These are phyloP conservation scores for Aspergillus sp. DNA, from an alignment of 2,329 filamentous ascomycete genomes.

Conservation along the genomic window DNA sequence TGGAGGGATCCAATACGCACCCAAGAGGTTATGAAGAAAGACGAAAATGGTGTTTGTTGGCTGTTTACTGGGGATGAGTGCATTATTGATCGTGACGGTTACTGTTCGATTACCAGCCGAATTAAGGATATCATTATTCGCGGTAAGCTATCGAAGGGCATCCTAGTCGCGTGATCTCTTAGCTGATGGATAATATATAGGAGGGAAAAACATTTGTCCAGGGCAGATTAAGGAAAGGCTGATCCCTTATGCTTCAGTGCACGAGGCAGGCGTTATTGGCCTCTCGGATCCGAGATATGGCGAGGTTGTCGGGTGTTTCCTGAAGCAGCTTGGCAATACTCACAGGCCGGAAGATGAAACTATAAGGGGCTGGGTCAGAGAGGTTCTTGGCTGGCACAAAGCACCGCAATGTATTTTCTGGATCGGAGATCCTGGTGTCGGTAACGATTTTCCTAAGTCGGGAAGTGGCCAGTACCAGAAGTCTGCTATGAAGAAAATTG, in stretches of 20 bases:
- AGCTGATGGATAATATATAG: conserved; percentile 27
- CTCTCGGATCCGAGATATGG: conserved; percentile 61
- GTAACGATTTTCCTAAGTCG: conserved; percentile 53
- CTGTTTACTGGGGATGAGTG: conserved; percentile 57
- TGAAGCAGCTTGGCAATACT: conserved; percentile 14
- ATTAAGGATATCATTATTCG: conserved; percentile 75
- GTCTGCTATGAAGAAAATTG: conserved; percentile 45
- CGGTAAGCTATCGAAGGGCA: no score
- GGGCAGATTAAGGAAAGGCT: conserved; percentile 67
- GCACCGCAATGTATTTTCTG: conserved; percentile 67
- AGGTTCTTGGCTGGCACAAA: conserved; percentile 57
- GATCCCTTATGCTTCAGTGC: conserved; percentile 53
- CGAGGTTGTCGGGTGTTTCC: conserved; percentile 63
- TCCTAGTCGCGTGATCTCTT: no score
- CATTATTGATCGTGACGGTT: conserved; percentile 51
- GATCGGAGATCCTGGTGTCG: conserved; percentile 57
- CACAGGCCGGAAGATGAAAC: conserved; percentile 47
- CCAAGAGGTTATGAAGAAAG: conserved; percentile 60
- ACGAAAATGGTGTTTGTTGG: conserved; percentile 54
- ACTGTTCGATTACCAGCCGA: conserved; percentile 66
- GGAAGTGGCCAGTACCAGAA: conserved; percentile 66
- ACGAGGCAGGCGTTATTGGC: conserved; percentile 60
- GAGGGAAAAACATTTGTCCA: conserved; percentile 64
- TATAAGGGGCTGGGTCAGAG: conserved; percentile 54
- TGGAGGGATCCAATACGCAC: conserved; percentile 40